phyloP scores from a whole-genome alignment of 495 filamentous ascomycete species.

The Cryomyces antarcticus region DNA sequence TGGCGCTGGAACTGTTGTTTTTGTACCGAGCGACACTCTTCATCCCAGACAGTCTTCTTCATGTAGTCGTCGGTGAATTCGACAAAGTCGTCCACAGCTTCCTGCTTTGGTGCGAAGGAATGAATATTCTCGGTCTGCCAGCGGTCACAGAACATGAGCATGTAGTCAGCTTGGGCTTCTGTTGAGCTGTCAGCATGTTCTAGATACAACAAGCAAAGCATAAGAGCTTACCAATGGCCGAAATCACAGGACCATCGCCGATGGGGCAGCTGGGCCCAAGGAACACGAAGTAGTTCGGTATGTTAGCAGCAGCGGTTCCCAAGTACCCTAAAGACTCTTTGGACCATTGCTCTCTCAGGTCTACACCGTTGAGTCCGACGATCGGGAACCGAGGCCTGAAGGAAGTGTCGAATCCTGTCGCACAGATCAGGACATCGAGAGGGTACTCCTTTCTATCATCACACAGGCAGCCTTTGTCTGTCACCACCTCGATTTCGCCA shows the following conservation, averaged over 20 bases:
- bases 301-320: conserved; percentile 10
- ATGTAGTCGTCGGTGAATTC: conserved; percentile 28
- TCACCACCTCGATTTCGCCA: conserved; percentile 12
- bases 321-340: conserved; percentile 11
- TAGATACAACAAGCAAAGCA: background rate
- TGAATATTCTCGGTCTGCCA: conserved; percentile 29
- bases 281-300: conserved; percentile 17
- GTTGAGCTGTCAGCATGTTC: background rate
- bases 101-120: conserved; percentile 19
- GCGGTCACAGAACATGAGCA: conserved; percentile 28
- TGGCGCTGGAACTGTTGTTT: conserved; percentile 27
- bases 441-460: conserved; percentile 13
- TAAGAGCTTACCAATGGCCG: conserved; percentile 5
- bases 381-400: conserved; percentile 28
- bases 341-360: conserved; percentile 12
- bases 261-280: conserved; percentile 24
- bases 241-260: conserved; percentile 18
- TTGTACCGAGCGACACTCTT: conserved; percentile 35
- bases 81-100: conserved; percentile 26
- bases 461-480: conserved; percentile 8
- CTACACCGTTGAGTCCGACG: conserved; percentile 18
- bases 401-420: conserved; percentile 31
- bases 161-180: conserved; percentile 31
- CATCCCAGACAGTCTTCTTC: conserved; percentile 24
- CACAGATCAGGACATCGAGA: conserved; percentile 22